These are phyloP conservation scores for Salix caprea DNA, from an alignment of 345 rosid genomes.

Conservation along the genomic window DNA sequence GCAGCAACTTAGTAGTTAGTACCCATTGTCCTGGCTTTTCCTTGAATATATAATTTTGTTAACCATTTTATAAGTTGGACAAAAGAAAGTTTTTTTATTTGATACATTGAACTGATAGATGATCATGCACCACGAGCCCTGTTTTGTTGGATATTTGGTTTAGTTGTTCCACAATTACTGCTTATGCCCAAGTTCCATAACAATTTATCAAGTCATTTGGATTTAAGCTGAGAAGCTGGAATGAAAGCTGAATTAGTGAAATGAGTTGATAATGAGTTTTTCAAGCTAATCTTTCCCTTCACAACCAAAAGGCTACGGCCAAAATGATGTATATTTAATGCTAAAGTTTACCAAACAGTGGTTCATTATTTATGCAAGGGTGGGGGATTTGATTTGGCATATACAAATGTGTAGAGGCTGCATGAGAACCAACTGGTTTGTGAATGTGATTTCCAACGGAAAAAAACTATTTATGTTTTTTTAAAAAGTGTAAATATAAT, in stretches of 20 bases:
- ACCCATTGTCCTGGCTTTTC: neutral
- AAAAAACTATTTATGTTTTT: no score
- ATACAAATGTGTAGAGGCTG: slow-evolving; percentile 64
- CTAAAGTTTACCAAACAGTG: slow-evolving; percentile 73
- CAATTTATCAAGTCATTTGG: neutral
- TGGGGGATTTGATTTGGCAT: slow-evolving; percentile 54
- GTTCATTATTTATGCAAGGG: slow-evolving; percentile 70
- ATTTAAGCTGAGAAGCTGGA: neutral
- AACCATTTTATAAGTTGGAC: neutral
- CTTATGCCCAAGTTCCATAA: neutral
- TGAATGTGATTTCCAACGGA: slow-evolving; percentile 24
- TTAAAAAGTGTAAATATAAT: no score
- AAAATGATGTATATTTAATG: slow-evolving; percentile 63
- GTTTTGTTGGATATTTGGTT: neutral
- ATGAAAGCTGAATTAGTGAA: no score
- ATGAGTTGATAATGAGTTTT: no score
- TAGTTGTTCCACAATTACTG: neutral
- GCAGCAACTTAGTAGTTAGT: neutral
- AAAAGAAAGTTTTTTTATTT: neutral
- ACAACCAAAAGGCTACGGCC: slow-evolving; percentile 64
- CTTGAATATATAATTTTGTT: neutral
- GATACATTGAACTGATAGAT: neutral
- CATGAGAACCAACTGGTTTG: slow-evolving; percentile 60
- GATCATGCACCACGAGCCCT: neutral
- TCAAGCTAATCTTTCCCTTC: no score